phyloP scores from a whole-genome alignment of 352 stramenopile genomes.

The Pythium sp. region DNA sequence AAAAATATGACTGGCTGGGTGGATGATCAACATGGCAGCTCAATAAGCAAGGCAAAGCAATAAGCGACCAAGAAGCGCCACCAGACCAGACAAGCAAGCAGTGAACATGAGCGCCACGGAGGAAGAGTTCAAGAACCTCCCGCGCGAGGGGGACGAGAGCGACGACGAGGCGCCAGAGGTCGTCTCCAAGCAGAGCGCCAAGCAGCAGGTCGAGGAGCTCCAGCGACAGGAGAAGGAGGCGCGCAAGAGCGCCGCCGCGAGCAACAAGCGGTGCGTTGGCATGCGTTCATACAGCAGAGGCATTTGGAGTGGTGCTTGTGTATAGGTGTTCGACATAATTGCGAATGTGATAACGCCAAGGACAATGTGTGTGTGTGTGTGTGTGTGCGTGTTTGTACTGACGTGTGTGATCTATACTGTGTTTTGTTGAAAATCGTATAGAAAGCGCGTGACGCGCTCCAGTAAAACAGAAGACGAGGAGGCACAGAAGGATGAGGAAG shows the following conservation, averaged over 20 bases:
- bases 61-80: neutral
- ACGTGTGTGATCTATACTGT: neutral
- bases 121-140: conserved; percentile 22
- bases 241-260: conserved; percentile 27
- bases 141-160: conserved; percentile 24
- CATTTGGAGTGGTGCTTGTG: neutral
- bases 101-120: conserved; percentile 14
- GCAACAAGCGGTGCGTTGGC: conserved; percentile 38
- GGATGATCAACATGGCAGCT: neutral
- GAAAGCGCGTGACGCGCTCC: conserved; percentile 33
- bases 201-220: conserved; percentile 47
- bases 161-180: conserved; percentile 79
- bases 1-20: conserved; percentile 20
- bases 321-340: neutral
- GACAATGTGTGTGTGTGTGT: neutral
- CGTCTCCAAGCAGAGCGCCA: conserved; percentile 68
- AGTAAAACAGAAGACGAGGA: conserved; percentile 11
- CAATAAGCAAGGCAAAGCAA: neutral
- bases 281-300: neutral
- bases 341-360: too few relatives aligned
- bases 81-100: neutral
- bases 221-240: conserved; percentile 53
- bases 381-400: neutral
- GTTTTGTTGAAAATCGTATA: conserved; percentile 11
- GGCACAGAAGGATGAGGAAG: conserved; percentile 20